These are phyloP conservation scores for Leptographium wingfieldii DNA, from an alignment of 2,329 filamentous ascomycete species.

Conservation along the genomic window DNA sequence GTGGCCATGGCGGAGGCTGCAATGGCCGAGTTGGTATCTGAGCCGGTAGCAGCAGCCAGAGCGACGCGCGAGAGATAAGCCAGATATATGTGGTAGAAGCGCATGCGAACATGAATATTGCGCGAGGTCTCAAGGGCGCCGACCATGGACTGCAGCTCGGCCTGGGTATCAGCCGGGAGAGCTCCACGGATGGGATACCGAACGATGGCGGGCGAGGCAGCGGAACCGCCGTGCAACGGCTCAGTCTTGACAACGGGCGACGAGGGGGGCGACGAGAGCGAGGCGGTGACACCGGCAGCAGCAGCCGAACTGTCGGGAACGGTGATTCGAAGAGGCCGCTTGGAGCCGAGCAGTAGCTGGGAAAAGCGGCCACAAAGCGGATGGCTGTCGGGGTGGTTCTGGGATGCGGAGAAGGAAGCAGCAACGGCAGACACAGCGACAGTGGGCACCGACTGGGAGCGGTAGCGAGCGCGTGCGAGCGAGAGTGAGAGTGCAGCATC, in stretches of 20 bases:
- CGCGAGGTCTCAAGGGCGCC: conserved; percentile 2
- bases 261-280: neutral
- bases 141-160: conserved; percentile 5
- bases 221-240: neutral
- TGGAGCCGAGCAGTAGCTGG: neutral
- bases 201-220: neutral
- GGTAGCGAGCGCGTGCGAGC: neutral
- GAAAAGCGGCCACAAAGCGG: neutral
- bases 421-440: no score
- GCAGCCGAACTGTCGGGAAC: neutral
- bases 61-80: conserved; percentile 5
- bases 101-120: conserved; percentile 5
- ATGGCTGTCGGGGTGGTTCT: neutral
- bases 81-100: conserved; percentile 8
- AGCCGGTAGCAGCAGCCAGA: neutral
- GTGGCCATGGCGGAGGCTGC: neutral
- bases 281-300: neutral
- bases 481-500: neutral
- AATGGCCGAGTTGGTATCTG: neutral
- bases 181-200: neutral
- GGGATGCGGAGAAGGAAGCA: neutral
- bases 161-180: neutral
- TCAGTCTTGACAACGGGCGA: neutral
- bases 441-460: no score
- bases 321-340: neutral